Conservation (phyloP, 495 filamentous ascomycete species). For the Xylaria nigripes region DNA sequence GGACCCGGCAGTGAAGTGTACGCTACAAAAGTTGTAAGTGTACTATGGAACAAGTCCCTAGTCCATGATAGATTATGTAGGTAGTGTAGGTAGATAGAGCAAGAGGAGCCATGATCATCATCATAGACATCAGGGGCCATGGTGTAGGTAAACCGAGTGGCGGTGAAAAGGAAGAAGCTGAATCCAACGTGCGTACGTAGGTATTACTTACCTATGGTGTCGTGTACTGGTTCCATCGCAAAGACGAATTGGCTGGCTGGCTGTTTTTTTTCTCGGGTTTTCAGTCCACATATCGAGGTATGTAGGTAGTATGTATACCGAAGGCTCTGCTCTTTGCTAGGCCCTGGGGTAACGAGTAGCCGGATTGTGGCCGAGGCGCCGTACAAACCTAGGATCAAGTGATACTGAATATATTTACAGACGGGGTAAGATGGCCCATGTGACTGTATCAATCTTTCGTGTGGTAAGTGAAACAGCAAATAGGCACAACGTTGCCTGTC, state of each 20-base stretch:
- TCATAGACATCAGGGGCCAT: background rate
- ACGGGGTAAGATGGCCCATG: conserved; percentile 9
- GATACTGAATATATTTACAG: conserved; percentile 4
- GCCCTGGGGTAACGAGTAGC: background rate
- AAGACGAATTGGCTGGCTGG: background rate
- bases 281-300: too few relatives aligned
- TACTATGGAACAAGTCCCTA: too few relatives aligned
- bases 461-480: conserved; percentile 12
- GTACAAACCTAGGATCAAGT: conserved; percentile 14
- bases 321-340: background rate
- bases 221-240: background rate
- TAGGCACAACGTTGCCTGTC: conserved; percentile 11
- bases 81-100: too few relatives aligned
- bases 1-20: too few relatives aligned
- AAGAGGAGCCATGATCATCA: background rate
- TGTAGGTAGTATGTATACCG: background rate
- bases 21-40: too few relatives aligned
- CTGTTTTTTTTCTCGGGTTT: too few relatives aligned
- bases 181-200: background rate
- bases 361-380: conserved; percentile 8
- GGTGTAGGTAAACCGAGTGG: conserved; percentile 5
- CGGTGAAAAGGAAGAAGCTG: conserved; percentile 8
- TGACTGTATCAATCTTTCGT: conserved; percentile 7
- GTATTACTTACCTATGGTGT: too few relatives aligned
- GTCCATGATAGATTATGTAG: too few relatives aligned